Percentiles rank a stretch among this genome's conserved stretches.
phyloP scores from a whole-genome alignment of 148 eudicot species.

The Arbutus unedo region DNA sequence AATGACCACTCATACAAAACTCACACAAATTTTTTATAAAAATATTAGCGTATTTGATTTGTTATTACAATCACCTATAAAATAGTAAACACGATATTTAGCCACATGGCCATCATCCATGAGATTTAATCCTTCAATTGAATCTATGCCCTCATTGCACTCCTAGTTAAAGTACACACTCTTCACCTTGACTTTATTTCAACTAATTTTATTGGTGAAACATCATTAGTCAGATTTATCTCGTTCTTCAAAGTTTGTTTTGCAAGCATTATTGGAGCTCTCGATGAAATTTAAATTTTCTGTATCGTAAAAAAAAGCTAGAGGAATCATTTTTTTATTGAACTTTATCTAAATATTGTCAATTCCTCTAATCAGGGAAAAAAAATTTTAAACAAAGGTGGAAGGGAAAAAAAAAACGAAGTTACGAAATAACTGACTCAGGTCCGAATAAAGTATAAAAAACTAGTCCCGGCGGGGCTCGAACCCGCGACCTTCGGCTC shows the following conservation, averaged over 20 bases:
- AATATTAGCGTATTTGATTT: no score
- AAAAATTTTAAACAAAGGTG: no score
- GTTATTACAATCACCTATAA: no score
- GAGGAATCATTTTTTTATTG: neutral
- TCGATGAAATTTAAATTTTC: no score
- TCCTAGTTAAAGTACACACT: neutral
- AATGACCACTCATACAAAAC: no score
- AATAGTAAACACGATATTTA: neutral
- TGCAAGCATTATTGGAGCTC: neutral
- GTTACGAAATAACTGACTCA: neutral
- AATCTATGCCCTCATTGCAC: neutral
- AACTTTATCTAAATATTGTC: neutral
- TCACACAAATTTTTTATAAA: no score
- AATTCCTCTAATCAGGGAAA: no score
- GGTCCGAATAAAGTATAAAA: neutral
- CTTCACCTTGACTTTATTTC: neutral
- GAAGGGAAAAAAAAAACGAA: no score
- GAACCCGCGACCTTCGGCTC: constrained; percentile 99
- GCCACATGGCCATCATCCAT: neutral
- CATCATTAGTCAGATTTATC: neutral
- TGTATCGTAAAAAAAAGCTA: neutral
- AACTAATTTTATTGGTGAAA: neutral
- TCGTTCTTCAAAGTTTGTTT: neutral
- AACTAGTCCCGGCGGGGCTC: constrained; percentile 94
- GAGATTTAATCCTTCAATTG: neutral